These are phyloP conservation scores for Serendipita sp. DNA, from an alignment of 768 basidiomycete genomes.

Conservation along the genomic window DNA sequence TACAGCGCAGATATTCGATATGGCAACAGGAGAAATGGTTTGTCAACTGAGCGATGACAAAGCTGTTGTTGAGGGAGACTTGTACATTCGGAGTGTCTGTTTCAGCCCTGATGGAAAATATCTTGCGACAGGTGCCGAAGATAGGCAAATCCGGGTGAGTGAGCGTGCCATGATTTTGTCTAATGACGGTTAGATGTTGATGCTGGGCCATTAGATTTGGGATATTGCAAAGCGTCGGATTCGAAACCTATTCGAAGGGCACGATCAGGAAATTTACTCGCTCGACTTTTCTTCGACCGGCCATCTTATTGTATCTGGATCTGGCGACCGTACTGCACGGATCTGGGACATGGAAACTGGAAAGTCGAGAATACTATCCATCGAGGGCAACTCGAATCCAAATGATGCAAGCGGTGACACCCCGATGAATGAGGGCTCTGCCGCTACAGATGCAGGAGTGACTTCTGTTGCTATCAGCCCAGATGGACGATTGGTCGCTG, in stretches of 20 bases:
- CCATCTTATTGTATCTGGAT: conserved; percentile 72
- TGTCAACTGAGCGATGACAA: conserved; percentile 55
- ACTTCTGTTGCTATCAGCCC: conserved; percentile 69
- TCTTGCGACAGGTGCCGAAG: conserved; percentile 74
- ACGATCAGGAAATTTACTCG: conserved; percentile 86
- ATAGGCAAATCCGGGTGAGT: conserved; percentile 73
- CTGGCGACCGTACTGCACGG: conserved; percentile 52
- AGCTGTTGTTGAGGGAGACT: conserved; percentile 57
- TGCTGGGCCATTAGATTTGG: conserved; percentile 52
- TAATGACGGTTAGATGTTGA: background rate
- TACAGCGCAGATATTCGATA: conserved; percentile 89
- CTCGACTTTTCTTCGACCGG: conserved; percentile 85
- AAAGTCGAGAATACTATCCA: conserved; percentile 26
- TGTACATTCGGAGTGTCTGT: conserved; percentile 79
- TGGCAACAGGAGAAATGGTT: conserved; percentile 66
- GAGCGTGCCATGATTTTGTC: background rate
- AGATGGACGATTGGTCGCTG: conserved; percentile 45
- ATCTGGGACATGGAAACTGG: conserved; percentile 44
- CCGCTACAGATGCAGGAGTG: conserved; percentile 41
- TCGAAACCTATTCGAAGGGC: conserved; percentile 68
- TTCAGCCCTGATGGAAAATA: conserved; percentile 58
- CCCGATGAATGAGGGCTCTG: conserved; percentile 10
- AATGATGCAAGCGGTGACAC: conserved; percentile 8
- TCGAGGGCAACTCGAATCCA: conserved; percentile 32
- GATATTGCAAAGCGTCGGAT: conserved; percentile 70